Evolutionary conservation across 306 rosid genomes (phyloP), one percentile per base, ranked within the genome.

Genomic region (Prunus campanulata): DNA sequence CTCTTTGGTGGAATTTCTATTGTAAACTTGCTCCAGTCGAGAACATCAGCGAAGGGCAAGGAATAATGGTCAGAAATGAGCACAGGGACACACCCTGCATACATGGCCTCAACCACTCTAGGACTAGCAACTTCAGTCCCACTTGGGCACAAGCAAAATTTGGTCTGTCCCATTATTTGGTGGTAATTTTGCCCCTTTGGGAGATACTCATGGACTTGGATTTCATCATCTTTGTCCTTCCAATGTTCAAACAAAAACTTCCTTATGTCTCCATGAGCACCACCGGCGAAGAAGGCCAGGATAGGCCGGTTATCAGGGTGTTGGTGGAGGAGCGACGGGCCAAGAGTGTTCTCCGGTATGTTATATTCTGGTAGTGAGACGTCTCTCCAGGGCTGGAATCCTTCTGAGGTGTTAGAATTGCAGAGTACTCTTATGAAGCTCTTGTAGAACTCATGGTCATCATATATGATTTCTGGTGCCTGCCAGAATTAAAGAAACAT

Each of bases 61-160:
- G 83, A 57, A 30, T 81, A 74, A 32, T 70, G 46, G 0, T 80
- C 71, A 20, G 85, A 84, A 48, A 84, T 74, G 35, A 84, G 78
- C 44, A 81, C 85, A 2, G 87, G 85, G 8, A 84, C 87, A 50
- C 87, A 80, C 2, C 82, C 80, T 24, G 81, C 85, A 22, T 74
- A 69, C 80, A 77, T 84, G 2, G 85, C 87, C 68, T 84, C 87
- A 10, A 81, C 83, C n/a, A 80, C 78, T 70, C 85, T 77, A n/a
- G 85, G 87, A 74, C 83, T 80, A 3, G 87, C 87, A 50, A 77
- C 87, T 74, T 84, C 85, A 19, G 82, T 47, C 19, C 85, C 87
- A 81, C 87, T 81, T 1, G 87, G 87, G 32, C 87, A 84, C 75
- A 84, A 50, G 72, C 87, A 84, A 51, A 80, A 84, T 68, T 81